Percentiles rank a stretch among this genome's conserved stretches.
Conservation (phyloP, 257 asterid genomes). For the Nicotiana noctiflora region DNA sequence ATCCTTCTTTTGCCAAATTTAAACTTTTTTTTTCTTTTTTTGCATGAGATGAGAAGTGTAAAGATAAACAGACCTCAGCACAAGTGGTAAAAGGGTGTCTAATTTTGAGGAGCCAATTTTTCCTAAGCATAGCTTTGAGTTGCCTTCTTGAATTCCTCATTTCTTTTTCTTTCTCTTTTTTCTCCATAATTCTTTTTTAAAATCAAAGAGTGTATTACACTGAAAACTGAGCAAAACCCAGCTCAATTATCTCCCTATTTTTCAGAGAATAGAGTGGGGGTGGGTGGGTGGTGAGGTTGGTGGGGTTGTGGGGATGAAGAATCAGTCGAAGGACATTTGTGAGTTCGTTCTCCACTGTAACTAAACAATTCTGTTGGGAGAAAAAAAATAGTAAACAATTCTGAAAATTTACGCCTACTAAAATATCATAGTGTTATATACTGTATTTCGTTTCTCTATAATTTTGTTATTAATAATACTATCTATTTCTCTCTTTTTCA, state of each 20-base stretch:
- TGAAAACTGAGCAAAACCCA: background rate
- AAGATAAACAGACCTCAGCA: conserved; percentile 52
- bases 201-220: background rate
- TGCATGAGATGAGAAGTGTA: background rate
- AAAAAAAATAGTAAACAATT: too few relatives aligned
- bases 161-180: conserved; percentile 27
- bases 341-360: background rate
- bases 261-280: background rate
- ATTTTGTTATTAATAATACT: too few relatives aligned
- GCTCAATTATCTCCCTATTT: background rate
- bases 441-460: too few relatives aligned
- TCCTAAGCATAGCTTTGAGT: conserved; percentile 92
- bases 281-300: background rate
- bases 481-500: too few relatives aligned
- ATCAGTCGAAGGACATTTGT: conserved; percentile 6
- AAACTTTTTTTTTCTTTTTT: too few relatives aligned
- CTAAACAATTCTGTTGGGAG: background rate
- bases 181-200: conserved; percentile 28
- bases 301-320: background rate
- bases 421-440: background rate
- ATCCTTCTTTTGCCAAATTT: background rate
- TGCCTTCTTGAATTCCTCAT: conserved; percentile 61
- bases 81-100: conserved; percentile 85
- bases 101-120: conserved; percentile 95
- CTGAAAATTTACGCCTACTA: background rate